Evolutionary conservation across 108 stramenopile species (phyloP), one percentile per base, ranked within the genome.

Genomic region (Cyclotella choctawhatcheeana): DNA sequence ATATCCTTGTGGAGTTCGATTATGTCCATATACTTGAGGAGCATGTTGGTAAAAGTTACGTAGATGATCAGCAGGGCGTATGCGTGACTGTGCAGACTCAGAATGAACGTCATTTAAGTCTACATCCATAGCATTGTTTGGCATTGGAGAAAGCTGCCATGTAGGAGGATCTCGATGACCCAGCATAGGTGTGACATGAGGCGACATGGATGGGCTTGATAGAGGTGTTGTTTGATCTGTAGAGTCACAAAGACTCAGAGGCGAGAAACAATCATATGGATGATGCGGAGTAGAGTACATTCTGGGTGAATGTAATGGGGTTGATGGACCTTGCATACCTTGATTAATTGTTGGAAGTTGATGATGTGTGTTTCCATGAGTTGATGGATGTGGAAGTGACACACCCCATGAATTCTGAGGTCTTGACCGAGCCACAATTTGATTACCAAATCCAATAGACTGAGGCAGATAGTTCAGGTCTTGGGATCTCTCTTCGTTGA

Each of bases 161-260:
- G 35, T 64, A 3, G 73, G 63, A 30, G 73, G 73, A 48, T 35
- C 68, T 35, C 20, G 79, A 22, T 55, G 44, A 24, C 26, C 34
- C 44, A 43, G 54, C 20, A 24, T 69, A 24, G 67, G 79, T 30
- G 79, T 73, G 18, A 64, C 59, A 20, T 70, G 73, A 37, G 79
- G 79, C 33, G 79, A 81, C 44, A 73, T 67, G 27, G 79, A 81
- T 26, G 79, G 73, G 24, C 65, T 71, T 29, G 79, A 81, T 68
- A 73, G 64, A 17, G 73, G 72, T 27, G 79, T 74, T 58, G 79
- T 81, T 34, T 65, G 67, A 51, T 69, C 79, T 33, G 79, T 81
- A 44, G 79, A 81, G 30, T 81, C 79, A 5, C 60, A 72, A 26
- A 69, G 53, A 43, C 79, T 81, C 5, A 64, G 45, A 21, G 69